A percentile compares a stretch with the other conserved stretches of the same genome.
Conservation (phyloP, 1,284 basidiomycete genomes). For the Porodaedalea pini region DNA sequence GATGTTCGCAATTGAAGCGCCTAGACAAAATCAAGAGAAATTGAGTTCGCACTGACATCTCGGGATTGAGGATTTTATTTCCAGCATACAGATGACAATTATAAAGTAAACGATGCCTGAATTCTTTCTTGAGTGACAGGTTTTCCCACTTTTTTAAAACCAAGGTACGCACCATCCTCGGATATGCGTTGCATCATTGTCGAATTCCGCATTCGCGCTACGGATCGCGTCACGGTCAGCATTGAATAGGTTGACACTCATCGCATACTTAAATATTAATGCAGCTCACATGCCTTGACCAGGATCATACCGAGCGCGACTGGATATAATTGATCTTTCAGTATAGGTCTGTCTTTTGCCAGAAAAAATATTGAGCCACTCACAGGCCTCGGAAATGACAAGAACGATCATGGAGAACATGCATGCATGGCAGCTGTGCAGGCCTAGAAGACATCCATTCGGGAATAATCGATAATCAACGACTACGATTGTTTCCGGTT, state of each 20-base stretch:
- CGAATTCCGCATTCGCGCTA: not conserved
- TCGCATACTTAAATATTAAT: not conserved
- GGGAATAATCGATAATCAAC: not conserved
- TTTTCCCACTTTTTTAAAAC: not conserved
- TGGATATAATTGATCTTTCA: too few relatives aligned
- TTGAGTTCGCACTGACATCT: not conserved
- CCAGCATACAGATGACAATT: not conserved
- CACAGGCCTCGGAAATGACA: constrained; percentile 7
- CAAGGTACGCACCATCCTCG: constrained; percentile 3
- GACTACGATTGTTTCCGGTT: not conserved
- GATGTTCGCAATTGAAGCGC: constrained; percentile 7
- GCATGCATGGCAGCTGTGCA: constrained; percentile 3
- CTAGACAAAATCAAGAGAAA: not conserved
- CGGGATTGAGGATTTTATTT: too few relatives aligned
- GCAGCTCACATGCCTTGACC: not conserved
- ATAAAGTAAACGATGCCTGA: not conserved
- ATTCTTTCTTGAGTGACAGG: not conserved
- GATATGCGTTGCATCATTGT: not conserved
- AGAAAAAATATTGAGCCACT: not conserved
- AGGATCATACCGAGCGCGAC: constrained; percentile 1
- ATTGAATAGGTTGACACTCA: not conserved
- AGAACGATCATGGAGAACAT: constrained; percentile 4
- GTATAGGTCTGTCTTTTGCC: not conserved
- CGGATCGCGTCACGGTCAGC: too few relatives aligned
- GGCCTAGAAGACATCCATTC: not conserved